Base-by-base conservation (phyloP, 768 basidiomycete genomes). In the Lepiota brunneoincarnata region DNA sequence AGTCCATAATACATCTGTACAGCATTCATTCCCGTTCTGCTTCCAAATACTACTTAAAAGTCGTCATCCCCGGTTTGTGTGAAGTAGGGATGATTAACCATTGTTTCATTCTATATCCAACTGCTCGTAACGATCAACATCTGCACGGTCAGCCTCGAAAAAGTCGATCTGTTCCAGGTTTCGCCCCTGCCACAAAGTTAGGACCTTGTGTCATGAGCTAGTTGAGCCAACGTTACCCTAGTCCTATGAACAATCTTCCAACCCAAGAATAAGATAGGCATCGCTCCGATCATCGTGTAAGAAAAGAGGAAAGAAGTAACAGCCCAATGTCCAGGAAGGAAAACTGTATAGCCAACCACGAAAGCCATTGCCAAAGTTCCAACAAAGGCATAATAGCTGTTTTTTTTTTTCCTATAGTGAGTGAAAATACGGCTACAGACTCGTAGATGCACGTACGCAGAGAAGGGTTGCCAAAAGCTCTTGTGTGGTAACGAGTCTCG, bases 381-480 rank as follows among this genome's bases (percentile, higher is more conserved):
- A 14, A 54, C 44, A 15, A 80, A 63, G 1, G 71, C 77, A 51
- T 79, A 80, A 54, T 77, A 81, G 11, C 78, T 78, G 24, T 37
- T 54, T 21, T 42, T 2, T 10, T 24, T 37, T 54, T 21, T 42
- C 3, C 14, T 24, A 31, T 18, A 45, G 37, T 28, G 9, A 40
- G 2, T 24, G 18, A 2, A n/a, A 54, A 38, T 18, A 9, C 15
- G 10, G 3, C 41, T 18, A 51, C 14, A 40, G 15, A 37, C 2
- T 14, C n/a, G 41, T 18, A 3, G 31, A 11, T 42, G 3, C 20
- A 49, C 72, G 42, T 59, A 74, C 76, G 68, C 78, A 67, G 73
- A 76, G 58, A 79, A 80, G 4, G 79, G 79, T 54, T 81, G 79
- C 76, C 75, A 79, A 60, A 68, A 70, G 40, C 71, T 70, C 59